Evolutionary conservation across 306 rosid genomes (phyloP).

Genomic region (Sophora flavescens): DNA sequence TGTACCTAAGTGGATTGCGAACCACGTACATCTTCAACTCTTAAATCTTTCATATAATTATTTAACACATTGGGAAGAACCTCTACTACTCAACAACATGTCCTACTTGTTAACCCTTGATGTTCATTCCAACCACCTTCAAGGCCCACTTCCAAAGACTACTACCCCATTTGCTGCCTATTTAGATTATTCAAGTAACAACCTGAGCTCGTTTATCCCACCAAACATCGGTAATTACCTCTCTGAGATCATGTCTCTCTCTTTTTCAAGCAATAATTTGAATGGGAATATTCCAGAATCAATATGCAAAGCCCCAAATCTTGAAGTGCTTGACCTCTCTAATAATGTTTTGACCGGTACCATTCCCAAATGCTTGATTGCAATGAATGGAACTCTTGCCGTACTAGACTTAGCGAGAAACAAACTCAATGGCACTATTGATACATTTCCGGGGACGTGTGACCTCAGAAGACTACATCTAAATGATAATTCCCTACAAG

Average conservation of each 20-base stretch:
- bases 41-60: not conserved
- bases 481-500: conserved; percentile 5
- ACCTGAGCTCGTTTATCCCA: conserved; percentile 40
- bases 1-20: conserved; percentile 55
- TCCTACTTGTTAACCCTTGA: not conserved
- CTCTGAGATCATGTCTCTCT: fast-evolving
- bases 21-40: fast-evolving
- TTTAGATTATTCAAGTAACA: not conserved
- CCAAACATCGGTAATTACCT: not conserved
- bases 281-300: not conserved
- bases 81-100: not conserved
- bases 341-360: not conserved
- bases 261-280: conserved; percentile 9
- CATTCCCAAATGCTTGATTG: conserved; percentile 5
- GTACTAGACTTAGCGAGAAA: conserved; percentile 3
- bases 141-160: not conserved
- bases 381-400: not conserved
- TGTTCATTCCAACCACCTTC: not conserved
- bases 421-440: conserved; percentile 9
- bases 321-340: not conserved
- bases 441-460: not conserved
- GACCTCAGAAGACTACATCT: not conserved
- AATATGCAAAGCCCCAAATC: not conserved
- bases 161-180: not conserved
- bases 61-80: not conserved